A percentile compares a stretch with the other conserved stretches of the same genome.
phyloP scores from a whole-genome alignment of 2,329 filamentous ascomycete genomes.

The Colletotrichum sp. region DNA sequence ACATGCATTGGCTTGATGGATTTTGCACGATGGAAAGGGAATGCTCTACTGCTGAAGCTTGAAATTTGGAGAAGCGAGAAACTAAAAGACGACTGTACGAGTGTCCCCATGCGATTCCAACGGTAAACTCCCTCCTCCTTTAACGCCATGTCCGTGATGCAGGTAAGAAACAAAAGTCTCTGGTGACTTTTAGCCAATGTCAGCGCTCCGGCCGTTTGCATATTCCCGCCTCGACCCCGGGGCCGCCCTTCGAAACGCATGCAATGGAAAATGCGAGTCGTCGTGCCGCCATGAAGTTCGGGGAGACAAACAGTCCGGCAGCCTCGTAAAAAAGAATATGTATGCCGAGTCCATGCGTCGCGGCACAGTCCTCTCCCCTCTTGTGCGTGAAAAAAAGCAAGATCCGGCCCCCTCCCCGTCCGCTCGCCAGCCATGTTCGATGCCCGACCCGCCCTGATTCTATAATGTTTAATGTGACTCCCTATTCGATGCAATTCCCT shows the following conservation, averaged over 20 bases:
- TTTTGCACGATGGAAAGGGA: too few relatives aligned
- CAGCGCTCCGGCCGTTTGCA: neutral
- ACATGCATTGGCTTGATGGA: neutral
- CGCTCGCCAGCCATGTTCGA: neutral
- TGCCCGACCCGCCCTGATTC: neutral
- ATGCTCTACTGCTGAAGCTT: neutral
- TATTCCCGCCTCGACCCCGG: neutral
- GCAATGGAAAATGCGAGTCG: neutral
- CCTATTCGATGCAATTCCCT: neutral
- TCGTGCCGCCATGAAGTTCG: neutral
- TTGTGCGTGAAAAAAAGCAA: neutral
- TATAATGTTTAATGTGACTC: constrained; percentile 7
- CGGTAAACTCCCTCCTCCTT: neutral
- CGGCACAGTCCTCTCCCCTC: neutral
- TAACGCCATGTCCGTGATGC: constrained; percentile 15
- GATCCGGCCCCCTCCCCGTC: neutral
- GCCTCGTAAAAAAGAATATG: neutral
- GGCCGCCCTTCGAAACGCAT: neutral
- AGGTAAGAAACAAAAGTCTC: neutral
- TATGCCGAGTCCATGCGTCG: neutral
- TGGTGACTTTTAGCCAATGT: neutral
- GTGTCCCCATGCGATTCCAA: neutral
- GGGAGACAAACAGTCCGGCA: neutral
- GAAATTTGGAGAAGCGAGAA: neutral
- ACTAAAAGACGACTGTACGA: neutral